Evolutionary conservation across 192 early-diverging fungal species (phyloP).

Genomic region (Coemansia sp.): DNA sequence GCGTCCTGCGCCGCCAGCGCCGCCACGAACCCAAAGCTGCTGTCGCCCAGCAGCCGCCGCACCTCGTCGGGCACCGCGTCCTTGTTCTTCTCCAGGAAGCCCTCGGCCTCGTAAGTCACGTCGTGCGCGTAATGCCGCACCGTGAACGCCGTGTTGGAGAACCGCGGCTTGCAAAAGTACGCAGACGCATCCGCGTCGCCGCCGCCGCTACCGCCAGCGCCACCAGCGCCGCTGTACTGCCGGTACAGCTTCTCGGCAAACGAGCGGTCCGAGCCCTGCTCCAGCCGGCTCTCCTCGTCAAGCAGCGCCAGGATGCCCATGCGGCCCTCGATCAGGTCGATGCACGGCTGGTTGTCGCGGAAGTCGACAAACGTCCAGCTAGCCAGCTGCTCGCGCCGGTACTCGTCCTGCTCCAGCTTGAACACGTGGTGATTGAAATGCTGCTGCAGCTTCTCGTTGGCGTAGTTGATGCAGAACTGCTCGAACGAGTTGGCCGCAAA

Average conservation of each 20-base stretch:
- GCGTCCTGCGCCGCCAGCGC: conserved; percentile 1
- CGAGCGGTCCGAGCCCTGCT: conserved; percentile 48
- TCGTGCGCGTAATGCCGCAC: conserved; percentile 94
- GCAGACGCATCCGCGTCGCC: conserved; percentile 10
- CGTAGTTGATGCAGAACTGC: conserved; percentile 81
- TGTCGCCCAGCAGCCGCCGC: conserved; percentile 46
- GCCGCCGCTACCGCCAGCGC: not conserved
- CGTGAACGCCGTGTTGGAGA: conserved; percentile 86
- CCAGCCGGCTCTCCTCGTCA: conserved; percentile 70
- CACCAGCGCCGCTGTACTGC: conserved; percentile 13
- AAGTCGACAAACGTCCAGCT: conserved; percentile 98
- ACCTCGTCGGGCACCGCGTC: conserved; percentile 94
- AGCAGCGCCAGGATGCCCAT: conserved; percentile 89
- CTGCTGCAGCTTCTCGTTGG: conserved; percentile 84
- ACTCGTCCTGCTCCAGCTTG: conserved; percentile 73
- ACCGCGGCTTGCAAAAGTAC: conserved; percentile 90
- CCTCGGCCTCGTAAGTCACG: conserved; percentile 93
- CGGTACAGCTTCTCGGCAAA: conserved; percentile 52
- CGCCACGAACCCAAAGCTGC: conserved; percentile 38
- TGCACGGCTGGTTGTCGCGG: conserved; percentile 97
- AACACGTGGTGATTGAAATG: conserved; percentile 72
- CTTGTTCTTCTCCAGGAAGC: conserved; percentile 97
- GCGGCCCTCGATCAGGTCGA: conserved; percentile 93
- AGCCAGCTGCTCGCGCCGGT: conserved; percentile 83
- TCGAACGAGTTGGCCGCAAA: conserved; percentile 58